Evolutionary conservation across 148 eudicot genomes (phyloP).

Genomic region (Amaranthus hypochondriacus): DNA sequence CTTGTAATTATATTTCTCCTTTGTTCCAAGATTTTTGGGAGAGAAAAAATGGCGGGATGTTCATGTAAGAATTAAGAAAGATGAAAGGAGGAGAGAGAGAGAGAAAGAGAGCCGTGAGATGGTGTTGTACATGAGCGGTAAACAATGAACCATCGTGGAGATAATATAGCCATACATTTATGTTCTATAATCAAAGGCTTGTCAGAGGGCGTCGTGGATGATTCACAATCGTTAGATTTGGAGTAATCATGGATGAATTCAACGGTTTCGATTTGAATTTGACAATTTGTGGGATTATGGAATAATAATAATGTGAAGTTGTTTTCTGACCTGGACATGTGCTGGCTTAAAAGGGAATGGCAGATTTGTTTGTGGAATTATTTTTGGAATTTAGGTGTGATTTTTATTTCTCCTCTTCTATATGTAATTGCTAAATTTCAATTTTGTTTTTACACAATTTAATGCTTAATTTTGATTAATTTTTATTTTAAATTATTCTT

Average conservation of each 20-base stretch:
- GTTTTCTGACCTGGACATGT: conserved; percentile 12
- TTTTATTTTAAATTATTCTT: no score
- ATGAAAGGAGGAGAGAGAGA: conserved; percentile 4
- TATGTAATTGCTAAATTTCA: no score
- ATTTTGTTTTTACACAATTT: no score
- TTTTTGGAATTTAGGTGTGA: no score
- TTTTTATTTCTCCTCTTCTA: no score
- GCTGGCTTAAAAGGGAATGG: neutral
- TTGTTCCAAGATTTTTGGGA: neutral
- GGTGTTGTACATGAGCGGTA: conserved; percentile 31
- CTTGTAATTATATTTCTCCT: neutral
- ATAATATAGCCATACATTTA: conserved; percentile 43
- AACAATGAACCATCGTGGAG: conserved; percentile 49
- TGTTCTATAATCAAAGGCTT: conserved; percentile 58
- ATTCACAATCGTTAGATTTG: conserved; percentile 19
- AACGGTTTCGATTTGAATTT: neutral
- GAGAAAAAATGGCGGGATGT: conserved; percentile 51
- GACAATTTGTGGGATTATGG: neutral
- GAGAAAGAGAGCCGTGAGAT: conserved; percentile 43
- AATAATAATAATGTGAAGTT: neutral
- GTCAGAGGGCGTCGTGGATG: conserved; percentile 38
- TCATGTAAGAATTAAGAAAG: conserved; percentile 12
- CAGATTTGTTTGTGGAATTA: no score
- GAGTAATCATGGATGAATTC: neutral
- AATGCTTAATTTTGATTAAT: no score